Evolutionary conservation across 2,329 filamentous ascomycete species (phyloP).

Genomic region (Scedosporium apiospermum): DNA sequence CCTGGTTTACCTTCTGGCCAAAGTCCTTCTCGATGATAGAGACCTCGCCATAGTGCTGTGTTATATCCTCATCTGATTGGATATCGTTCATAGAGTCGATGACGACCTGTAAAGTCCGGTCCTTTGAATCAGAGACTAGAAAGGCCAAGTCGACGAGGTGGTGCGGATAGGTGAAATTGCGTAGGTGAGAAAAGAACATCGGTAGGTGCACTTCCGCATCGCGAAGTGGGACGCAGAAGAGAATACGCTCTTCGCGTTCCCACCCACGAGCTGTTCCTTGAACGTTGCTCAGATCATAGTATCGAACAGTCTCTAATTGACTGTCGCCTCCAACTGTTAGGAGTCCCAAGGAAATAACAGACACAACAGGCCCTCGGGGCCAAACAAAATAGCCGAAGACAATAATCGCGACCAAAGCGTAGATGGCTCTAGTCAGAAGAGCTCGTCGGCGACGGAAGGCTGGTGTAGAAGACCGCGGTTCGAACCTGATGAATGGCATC

Average conservation of each 20-base stretch:
- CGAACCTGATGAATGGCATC: conserved; percentile 52
- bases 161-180: conserved; percentile 95
- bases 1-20: conserved; percentile 93
- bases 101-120: conserved; percentile 71
- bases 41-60: conserved; percentile 85
- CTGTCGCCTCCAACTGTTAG: conserved; percentile 58
- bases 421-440: conserved; percentile 58
- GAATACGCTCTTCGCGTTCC: conserved; percentile 91
- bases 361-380: conserved; percentile 53
- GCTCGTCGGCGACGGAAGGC: conserved; percentile 64
- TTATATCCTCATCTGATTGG: conserved; percentile 69
- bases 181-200: conserved; percentile 98
- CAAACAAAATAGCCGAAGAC: conserved; percentile 69
- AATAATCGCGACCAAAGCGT: conserved; percentile 47
- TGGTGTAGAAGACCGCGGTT: conserved; percentile 67
- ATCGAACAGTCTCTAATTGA: conserved; percentile 88
- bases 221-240: conserved; percentile 87
- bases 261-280: conserved; percentile 87
- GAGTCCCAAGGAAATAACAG: conserved; percentile 58
- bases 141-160: conserved; percentile 95
- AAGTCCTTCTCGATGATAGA: conserved; percentile 99
- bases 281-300: conserved; percentile 89
- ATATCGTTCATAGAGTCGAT: conserved; percentile 66
- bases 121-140: conserved; percentile 93
- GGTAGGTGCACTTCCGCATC: conserved; percentile 85